Evolutionary conservation across 768 basidiomycete species (phyloP), one percentile per base, ranked within the genome.

Genomic region (Atractiella rhizophila): DNA sequence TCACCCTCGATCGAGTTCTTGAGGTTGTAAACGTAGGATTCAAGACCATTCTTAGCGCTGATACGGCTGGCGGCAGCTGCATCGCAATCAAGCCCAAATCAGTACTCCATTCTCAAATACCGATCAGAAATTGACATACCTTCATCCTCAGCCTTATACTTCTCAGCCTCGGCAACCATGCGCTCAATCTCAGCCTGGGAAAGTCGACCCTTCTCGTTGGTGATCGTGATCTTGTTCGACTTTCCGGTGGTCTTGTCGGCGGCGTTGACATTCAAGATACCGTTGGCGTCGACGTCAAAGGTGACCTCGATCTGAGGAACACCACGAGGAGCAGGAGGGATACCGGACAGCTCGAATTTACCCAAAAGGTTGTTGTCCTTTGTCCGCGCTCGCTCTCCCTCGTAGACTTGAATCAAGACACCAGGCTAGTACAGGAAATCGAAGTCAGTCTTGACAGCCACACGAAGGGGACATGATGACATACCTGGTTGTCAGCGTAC

Each of bases 401-500:
- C 88, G 45, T 51, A 63, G 40, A 94, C 86, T 59, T 91, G 85
- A 60, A 96, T 91, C 56, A 91, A 73, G 34, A 96, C 86, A 68
- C 85, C 83, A 42, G 86, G 85, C 60, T 94, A 57, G n/a, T n/a
- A n/a, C n/a, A n/a, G n/a, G n/a, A n/a, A n/a, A n/a, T n/a, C n/a
- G n/a, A n/a, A n/a, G n/a, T n/a, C n/a, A n/a, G n/a, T n/a, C n/a
- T n/a, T n/a, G n/a, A n/a, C n/a, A n/a, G n/a, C n/a, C n/a, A n/a
- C n/a, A n/a, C n/a, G n/a, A n/a, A n/a, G n/a, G n/a, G n/a, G n/a
- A n/a, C n/a, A n/a, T n/a, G n/a, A n/a, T n/a, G n/a, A n/a, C n/a
- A n/a, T n/a, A n/a, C n/a, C n/a, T 94, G 85, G 67, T 96, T 91
- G 67, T 91, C 86, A 50, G 85, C 74, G 68, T 88, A 86, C n/a